Base-by-base conservation (phyloP, 2,329 filamentous ascomycete genomes). In the Xylariaceae sp. region DNA sequence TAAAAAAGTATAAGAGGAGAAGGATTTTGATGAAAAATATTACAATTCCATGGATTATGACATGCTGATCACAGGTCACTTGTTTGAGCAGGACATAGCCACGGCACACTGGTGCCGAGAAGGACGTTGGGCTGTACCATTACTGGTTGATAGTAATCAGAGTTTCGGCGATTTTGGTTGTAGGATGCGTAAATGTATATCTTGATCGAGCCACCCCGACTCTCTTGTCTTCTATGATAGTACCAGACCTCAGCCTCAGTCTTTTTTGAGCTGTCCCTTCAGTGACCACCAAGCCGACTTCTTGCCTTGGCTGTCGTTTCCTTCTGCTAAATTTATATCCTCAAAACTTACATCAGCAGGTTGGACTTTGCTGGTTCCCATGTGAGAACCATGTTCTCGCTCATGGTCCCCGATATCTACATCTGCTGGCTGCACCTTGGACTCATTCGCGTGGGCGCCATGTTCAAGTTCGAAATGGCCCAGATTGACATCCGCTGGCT, bases 381-480 rank as follows among this genome's bases (percentile, higher is more conserved):
- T 32, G 13, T 32, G 30, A 4, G 30, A 32, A n/a, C 30, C 30
- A n/a, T 32, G 30, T 19, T 34, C 15, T 8, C 4, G 12, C 13
- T 12, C 17, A 17, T 11, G 33, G n/a, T 50, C 45, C 29, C 47
- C 45, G 31, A 43, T 37, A 9, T 19, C 38, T 17, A 11, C 15
- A 29, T 38, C 18, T 8, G 31, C 31, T 16, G 37, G n/a, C 26
- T 33, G 12, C 17, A 39, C 37, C 24, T 39, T 39, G 17, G 11
- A n/a, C 15, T 16, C 26, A 18, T 31, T 16, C 37, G 13, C 18
- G 17, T 38, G 37, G 9, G 24, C 24, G 9, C 26, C 18, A 18
- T 39, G 29, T 15, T 26, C 29, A 15, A n/a, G 29, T 30, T 48
- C 45, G 6, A 43, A 36, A 39, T 52, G 41, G 16, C 49, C 41